Conservation (phyloP, 2,329 filamentous ascomycete genomes). For the Davidsoniella eucalypti region DNA sequence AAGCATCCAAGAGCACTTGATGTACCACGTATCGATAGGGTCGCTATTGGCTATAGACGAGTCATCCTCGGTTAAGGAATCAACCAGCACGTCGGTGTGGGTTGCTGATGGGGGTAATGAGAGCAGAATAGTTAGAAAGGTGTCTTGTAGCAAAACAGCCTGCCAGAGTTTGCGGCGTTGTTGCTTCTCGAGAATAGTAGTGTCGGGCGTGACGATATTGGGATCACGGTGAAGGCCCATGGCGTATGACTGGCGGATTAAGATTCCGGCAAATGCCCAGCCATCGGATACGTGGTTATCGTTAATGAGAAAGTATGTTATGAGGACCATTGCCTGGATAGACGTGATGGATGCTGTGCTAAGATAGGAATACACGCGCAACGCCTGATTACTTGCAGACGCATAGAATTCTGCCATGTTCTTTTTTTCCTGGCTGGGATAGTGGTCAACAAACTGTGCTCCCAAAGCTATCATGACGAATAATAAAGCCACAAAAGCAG, state of each 20-base stretch:
- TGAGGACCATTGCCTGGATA: constrained; percentile 64
- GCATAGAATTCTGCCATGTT: constrained; percentile 70
- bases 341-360: constrained; percentile 57
- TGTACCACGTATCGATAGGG: constrained; percentile 52
- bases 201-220: constrained; percentile 52
- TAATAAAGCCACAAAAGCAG: constrained; percentile 53
- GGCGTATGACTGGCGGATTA: constrained; percentile 63
- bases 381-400: constrained; percentile 61
- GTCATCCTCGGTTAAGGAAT: constrained; percentile 51
- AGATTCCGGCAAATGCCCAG: constrained; percentile 64
- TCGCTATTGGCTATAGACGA: constrained; percentile 39
- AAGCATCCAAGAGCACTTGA: constrained; percentile 61
- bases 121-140: constrained; percentile 60
- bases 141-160: constrained; percentile 65
- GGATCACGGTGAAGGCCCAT: constrained; percentile 70
- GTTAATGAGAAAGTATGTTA: constrained; percentile 72
- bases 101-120: constrained; percentile 63
- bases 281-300: constrained; percentile 73
- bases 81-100: constrained; percentile 63
- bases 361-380: constrained; percentile 60
- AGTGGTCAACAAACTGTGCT: constrained; percentile 55
- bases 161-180: constrained; percentile 69
- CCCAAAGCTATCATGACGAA: constrained; percentile 66
- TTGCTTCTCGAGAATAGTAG: constrained; percentile 57
- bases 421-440: constrained; percentile 43